Percentiles rank a stretch among this genome's conserved stretches.
These are phyloP conservation scores for Tetragonia tetragonoides DNA, from an alignment of 148 eudicot genomes.

Conservation along the genomic window DNA sequence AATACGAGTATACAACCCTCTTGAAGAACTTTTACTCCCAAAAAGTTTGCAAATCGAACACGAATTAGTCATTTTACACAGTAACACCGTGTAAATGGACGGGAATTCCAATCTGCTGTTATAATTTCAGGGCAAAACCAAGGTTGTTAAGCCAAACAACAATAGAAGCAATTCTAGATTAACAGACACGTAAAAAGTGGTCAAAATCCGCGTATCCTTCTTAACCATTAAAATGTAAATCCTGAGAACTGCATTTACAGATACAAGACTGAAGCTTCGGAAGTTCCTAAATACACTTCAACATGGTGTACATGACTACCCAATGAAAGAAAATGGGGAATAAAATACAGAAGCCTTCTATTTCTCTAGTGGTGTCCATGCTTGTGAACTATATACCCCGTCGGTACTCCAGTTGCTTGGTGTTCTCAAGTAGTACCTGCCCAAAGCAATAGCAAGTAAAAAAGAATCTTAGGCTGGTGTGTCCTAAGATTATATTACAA, in stretches of 20 bases:
- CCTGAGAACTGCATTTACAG: background rate
- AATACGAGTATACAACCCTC: too few relatives aligned
- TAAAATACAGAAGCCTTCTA: background rate
- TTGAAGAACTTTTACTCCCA: too few relatives aligned
- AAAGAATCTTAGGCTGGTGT: background rate
- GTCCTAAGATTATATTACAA: background rate
- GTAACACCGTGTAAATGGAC: too few relatives aligned
- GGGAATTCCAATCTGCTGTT: too few relatives aligned
- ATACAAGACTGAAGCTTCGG: background rate
- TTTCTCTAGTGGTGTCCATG: background rate
- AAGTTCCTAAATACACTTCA: background rate
- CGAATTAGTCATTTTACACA: too few relatives aligned
- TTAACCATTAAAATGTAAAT: background rate
- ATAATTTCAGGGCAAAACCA: too few relatives aligned
- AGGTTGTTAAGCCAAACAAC: too few relatives aligned
- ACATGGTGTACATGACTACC: background rate
- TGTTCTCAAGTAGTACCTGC: conserved; percentile 64
- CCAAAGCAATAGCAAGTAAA: conserved; percentile 7
- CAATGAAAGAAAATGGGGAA: background rate
- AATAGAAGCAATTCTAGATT: too few relatives aligned
- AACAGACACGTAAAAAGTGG: too few relatives aligned
- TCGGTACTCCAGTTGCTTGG: conserved; percentile 62
- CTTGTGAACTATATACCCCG: conserved; percentile 42
- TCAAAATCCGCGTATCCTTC: too few relatives aligned
- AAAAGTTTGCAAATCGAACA: too few relatives aligned